Base-by-base conservation (phyloP, 768 basidiomycete species). In the Trametes villosa region DNA sequence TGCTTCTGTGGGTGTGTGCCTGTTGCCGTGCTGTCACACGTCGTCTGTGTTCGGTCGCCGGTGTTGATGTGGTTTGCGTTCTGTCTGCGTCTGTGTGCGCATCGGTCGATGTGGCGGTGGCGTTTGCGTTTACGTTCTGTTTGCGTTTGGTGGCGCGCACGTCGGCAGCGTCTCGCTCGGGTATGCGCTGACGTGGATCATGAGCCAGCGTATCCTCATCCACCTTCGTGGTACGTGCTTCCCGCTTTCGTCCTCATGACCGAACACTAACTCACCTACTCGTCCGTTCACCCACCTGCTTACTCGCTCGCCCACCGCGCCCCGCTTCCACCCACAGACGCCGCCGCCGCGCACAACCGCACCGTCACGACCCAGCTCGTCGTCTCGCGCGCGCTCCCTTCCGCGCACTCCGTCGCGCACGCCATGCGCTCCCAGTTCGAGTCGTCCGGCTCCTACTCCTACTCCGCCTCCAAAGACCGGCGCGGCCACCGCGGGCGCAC, bases 181-280 rank as follows among this genome's bases (percentile, higher is more conserved):
- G 44, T 76, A 75, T 63, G 67, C 71, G 2, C 42, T 71, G 26
- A 71, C 74, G 18, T 76, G 73, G 75, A 75, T 74, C 57, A 74
- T 71, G 75, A 71, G 70, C 56, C 75, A 76, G 54, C 67, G 71
- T 9, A 68, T 76, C 59, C 68, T 76, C 51, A 70, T 73, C 44
- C 74, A 75, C 40, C 64, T 74, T 13, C 72, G 69, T 22, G 70
- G 75, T 75, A 62, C 57, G 71, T 58, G 18, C 27, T 7, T 24
- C 41, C 15, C n/a, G 36, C 22, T 40, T 33, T 1, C 27, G 7
- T 6, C 29, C 48, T 17, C 8, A 26, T n/a, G 5, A 26, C 7
- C 20, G 9, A 9, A n/a, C n/a, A n/a, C n/a, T n/a, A n/a, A n/a
- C n/a, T n/a, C n/a, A n/a, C n/a, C n/a, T n/a, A n/a, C n/a, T n/a